Evolutionary conservation across 345 rosid genomes (phyloP).

Genomic region (Populus nigra): DNA sequence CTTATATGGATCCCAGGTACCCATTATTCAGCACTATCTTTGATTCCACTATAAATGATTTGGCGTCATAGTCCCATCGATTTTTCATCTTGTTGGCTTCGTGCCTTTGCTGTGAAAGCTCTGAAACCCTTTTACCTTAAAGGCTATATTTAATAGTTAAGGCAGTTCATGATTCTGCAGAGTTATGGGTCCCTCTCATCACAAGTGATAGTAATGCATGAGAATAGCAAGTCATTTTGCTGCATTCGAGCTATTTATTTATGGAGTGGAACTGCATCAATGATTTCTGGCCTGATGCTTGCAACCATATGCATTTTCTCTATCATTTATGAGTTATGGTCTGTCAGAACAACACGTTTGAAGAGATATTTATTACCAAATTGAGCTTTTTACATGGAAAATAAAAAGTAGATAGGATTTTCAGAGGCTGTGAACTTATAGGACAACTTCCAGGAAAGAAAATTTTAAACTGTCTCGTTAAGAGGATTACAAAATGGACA

Average conservation of each 20-base stretch:
- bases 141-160: neutral
- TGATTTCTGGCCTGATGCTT: neutral
- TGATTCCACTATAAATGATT: neutral
- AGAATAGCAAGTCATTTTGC: neutral
- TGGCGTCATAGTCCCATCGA: neutral
- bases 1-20: conserved; percentile 85
- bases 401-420: neutral
- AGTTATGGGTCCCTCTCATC: too few relatives aligned
- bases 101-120: neutral
- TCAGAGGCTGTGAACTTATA: neutral
- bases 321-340: neutral
- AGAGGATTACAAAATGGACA: neutral
- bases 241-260: neutral
- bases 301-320: neutral
- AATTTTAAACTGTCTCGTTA: neutral
- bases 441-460: neutral
- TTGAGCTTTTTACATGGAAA: neutral
- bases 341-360: neutral
- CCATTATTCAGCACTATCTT: neutral
- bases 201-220: neutral
- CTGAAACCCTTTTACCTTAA: neutral
- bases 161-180: too few relatives aligned
- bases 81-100: neutral
- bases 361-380: neutral
- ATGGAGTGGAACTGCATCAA: neutral